A percentile compares a stretch with the other conserved stretches of the same genome.
Evolutionary conservation across 306 rosid species (phyloP).

Genomic region (Calophaca sinica): DNA sequence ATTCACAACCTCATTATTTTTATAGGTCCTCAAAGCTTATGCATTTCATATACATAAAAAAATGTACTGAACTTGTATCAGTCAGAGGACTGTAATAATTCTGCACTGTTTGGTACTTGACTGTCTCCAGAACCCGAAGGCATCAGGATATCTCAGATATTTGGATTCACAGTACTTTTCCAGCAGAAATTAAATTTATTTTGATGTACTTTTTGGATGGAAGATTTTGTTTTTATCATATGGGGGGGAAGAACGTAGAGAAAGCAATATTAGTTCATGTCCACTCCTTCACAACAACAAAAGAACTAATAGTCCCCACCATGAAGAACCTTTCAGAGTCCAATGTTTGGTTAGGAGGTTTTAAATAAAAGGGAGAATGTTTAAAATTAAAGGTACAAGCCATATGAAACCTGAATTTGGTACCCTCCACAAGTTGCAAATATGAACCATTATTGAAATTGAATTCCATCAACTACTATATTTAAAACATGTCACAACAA

Average conservation of each 20-base stretch:
- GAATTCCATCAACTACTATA: slow-evolving; percentile 54
- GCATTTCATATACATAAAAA: slow-evolving; percentile 35
- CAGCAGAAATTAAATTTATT: slow-evolving; percentile 28
- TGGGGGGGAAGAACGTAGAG: slow-evolving; percentile 60
- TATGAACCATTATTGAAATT: slow-evolving; percentile 50
- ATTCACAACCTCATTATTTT: not conserved
- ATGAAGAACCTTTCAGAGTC: slow-evolving; percentile 44
- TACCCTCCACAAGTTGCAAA: slow-evolving; percentile 60
- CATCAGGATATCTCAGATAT: slow-evolving; percentile 5
- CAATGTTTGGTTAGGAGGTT: slow-evolving; percentile 48
- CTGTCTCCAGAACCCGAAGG: slow-evolving; percentile 31
- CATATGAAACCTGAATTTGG: slow-evolving; percentile 57
- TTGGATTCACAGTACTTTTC: slow-evolving; percentile 36
- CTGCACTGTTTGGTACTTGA: slow-evolving; percentile 44
- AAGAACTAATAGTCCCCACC: slow-evolving; percentile 63
- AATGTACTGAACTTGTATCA: slow-evolving; percentile 34
- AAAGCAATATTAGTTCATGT: slow-evolving; percentile 44
- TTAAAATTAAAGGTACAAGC: slow-evolving; percentile 53
- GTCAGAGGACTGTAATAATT: slow-evolving; percentile 44
- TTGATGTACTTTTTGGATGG: slow-evolving; percentile 38
- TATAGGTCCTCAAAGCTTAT: slow-evolving; percentile 29
- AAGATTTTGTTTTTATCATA: slow-evolving; percentile 50
- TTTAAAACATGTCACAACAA: slow-evolving; percentile 54
- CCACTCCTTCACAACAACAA: slow-evolving; percentile 36
- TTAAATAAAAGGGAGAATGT: slow-evolving; percentile 54